Evolutionary conservation across 345 rosid genomes (phyloP).

Genomic region (Jatropha curcas): DNA sequence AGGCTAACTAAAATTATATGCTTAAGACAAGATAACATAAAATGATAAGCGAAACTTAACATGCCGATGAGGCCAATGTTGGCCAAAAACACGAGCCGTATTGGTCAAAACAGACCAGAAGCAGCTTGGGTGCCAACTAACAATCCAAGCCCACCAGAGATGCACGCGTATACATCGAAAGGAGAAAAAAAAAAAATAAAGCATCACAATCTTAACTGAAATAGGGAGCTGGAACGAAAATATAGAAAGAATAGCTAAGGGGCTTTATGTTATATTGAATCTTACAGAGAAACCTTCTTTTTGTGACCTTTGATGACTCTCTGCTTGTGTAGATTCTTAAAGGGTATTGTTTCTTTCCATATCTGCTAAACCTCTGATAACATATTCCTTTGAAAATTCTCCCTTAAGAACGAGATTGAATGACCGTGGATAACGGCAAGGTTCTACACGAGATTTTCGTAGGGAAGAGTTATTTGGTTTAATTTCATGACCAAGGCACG

Average conservation of each 20-base stretch:
- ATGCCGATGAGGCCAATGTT: constrained; percentile 87
- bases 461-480: not conserved
- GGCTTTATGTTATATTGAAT: not conserved
- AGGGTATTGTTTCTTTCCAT: constrained; percentile 30
- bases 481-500: too few relatives aligned
- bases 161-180: constrained; percentile 59
- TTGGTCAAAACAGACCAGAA: constrained; percentile 96
- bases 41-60: constrained; percentile 47
- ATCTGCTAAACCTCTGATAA: not conserved
- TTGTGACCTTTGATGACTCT: constrained; percentile 95
- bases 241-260: constrained; percentile 14
- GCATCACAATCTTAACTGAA: too few relatives aligned
- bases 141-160: constrained; percentile 98
- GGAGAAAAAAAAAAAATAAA: constrained; percentile 1
- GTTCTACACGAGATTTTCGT: not conserved
- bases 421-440: not conserved
- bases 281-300: constrained; percentile 66
- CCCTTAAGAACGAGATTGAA: not conserved
- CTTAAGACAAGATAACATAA: not conserved
- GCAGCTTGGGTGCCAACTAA: constrained; percentile 92
- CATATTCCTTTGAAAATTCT: not conserved
- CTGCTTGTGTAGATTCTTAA: constrained; percentile 63
- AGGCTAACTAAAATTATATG: not conserved
- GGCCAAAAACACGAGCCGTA: constrained; percentile 98
- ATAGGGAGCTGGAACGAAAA: too few relatives aligned